These are phyloP conservation scores for Metschnikowia drakensbergensis DNA, from an alignment of 805 yeast species.

Conservation along the genomic window DNA sequence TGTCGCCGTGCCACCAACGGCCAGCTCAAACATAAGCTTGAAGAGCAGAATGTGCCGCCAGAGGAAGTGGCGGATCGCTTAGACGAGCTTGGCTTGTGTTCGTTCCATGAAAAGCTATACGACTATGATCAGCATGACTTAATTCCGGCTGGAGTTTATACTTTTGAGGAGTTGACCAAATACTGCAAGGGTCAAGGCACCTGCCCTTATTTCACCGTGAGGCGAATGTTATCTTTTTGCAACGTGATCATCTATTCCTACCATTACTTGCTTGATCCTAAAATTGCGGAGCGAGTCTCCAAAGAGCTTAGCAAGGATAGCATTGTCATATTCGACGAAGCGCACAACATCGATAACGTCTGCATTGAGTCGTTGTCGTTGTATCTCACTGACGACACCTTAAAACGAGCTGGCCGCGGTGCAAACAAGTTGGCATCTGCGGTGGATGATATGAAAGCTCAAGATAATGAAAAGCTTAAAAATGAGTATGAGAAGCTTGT, in stretches of 20 bases:
- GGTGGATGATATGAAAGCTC: conserved; percentile 78
- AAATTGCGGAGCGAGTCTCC: conserved; percentile 93
- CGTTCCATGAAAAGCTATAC: conserved; percentile 85
- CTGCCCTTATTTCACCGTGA: conserved; percentile 95
- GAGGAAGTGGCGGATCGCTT: conserved; percentile 46
- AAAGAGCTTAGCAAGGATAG: conserved; percentile 87
- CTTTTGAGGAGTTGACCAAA: conserved; percentile 77
- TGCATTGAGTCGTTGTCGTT: conserved; percentile 93
- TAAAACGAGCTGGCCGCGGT: conserved; percentile 84
- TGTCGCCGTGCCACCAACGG: conserved; percentile 96
- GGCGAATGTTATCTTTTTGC: conserved; percentile 95
- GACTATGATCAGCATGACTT: conserved; percentile 83
- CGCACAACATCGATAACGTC: conserved; percentile 97
- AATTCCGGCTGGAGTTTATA: conserved; percentile 90
- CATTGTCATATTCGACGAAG: conserved; percentile 95
- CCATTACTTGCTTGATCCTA: conserved; percentile 94
- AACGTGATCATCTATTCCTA: conserved; percentile 93
- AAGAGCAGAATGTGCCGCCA: conserved; percentile 41
- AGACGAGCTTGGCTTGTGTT: conserved; percentile 52
- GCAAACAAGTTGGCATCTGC: conserved; percentile 73
- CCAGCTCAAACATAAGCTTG: conserved; percentile 64
- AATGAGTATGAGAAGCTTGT: conserved; percentile 90
- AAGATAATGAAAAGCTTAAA: conserved; percentile 79
- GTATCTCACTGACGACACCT: conserved; percentile 85
- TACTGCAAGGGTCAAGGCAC: conserved; percentile 77